These are phyloP conservation scores for Leucaena leucocephala DNA, from an alignment of 306 rosid species.

Conservation along the genomic window DNA sequence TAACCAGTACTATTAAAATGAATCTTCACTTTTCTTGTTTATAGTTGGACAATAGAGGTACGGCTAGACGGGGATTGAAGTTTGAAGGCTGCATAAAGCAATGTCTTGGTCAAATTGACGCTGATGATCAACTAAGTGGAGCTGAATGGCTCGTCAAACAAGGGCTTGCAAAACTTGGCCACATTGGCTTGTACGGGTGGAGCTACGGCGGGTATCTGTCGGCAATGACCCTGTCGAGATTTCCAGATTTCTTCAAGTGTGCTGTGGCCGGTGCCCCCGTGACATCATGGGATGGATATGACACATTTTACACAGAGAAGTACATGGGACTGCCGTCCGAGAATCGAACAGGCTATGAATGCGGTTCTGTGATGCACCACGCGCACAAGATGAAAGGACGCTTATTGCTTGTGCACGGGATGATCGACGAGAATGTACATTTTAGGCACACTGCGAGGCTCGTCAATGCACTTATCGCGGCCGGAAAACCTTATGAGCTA, in stretches of 20 bases:
- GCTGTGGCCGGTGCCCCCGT: conserved; percentile 94
- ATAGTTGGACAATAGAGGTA: conserved; percentile 96
- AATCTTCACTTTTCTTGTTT: conserved; percentile 28
- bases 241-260: conserved; percentile 75
- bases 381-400: conserved; percentile 73
- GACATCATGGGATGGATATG: conserved; percentile 97
- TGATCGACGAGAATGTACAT: conserved; percentile 98
- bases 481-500: conserved; percentile 82
- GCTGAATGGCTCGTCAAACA: conserved; percentile 87
- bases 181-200: conserved; percentile 96
- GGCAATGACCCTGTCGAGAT: conserved; percentile 80
- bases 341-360: conserved; percentile 55
- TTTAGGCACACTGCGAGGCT: conserved; percentile 97
- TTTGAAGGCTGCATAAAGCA: conserved; percentile 77
- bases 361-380: conserved; percentile 72
- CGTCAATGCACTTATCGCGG: conserved; percentile 80
- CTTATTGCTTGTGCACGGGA: conserved; percentile 89
- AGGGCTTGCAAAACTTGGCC: conserved; percentile 76
- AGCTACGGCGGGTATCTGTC: conserved; percentile 97
- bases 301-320: conserved; percentile 95
- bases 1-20: neutral
- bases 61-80: conserved; percentile 84
- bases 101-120: conserved; percentile 75
- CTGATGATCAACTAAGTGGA: conserved; percentile 86
- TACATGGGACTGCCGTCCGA: conserved; percentile 89